Evolutionary conservation across 441 rosid genomes (phyloP).

Genomic region (Adansonia gregorii): DNA sequence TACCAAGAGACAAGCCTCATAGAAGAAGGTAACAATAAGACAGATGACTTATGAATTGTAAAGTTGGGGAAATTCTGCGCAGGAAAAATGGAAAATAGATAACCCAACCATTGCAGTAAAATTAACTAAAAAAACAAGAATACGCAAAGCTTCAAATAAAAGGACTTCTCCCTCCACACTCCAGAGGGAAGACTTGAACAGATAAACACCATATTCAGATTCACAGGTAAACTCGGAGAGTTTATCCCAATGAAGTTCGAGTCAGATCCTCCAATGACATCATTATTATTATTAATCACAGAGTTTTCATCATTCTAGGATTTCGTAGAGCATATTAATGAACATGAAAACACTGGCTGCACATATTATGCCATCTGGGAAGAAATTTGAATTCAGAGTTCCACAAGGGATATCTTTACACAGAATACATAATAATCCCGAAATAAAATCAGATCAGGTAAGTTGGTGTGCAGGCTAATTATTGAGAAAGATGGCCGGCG

Average conservation of each 20-base stretch:
- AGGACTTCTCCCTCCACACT: no score
- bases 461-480: constrained; percentile 33
- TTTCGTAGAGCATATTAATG: neutral
- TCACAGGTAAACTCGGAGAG: no score
- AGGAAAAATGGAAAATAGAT: neutral
- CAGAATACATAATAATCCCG: neutral
- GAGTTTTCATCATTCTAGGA: neutral
- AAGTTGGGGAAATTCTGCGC: neutral
- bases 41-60: no score
- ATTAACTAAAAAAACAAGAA: no score
- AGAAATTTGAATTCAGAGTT: neutral
- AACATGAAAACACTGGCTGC: neutral
- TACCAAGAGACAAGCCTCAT: no score
- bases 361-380: neutral
- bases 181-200: no score
- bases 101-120: no score
- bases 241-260: neutral
- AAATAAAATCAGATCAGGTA: neutral
- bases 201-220: no score
- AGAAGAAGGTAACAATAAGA: no score
- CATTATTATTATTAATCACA: neutral
- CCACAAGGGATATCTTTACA: neutral
- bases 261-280: neutral
- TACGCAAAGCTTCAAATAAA: no score
- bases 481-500: neutral